These are phyloP conservation scores for Monosporozyma aerobia DNA, from an alignment of 805 yeast genomes.

Conservation along the genomic window DNA sequence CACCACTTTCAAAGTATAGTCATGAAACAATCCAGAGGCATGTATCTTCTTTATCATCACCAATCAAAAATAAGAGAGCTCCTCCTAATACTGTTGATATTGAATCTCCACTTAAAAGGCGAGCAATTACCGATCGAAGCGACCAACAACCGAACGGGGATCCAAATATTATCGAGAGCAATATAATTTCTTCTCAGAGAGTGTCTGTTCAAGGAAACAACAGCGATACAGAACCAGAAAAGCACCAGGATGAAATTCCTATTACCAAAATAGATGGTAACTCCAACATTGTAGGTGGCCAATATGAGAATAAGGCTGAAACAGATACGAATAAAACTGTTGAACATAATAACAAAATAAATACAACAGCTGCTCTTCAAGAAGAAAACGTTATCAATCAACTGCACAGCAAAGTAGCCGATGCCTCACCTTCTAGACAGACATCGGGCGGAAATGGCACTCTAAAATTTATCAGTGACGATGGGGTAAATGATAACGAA, in stretches of 20 bases:
- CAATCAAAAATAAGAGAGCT: constrained; percentile 20
- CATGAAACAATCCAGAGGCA: not conserved
- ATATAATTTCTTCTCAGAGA: not conserved
- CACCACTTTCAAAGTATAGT: not conserved
- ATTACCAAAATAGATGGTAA: no score
- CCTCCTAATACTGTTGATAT: constrained; percentile 19
- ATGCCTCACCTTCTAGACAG: no score
- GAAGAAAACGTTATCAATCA: no score
- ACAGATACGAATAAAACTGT: not conserved
- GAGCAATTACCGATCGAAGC: not conserved
- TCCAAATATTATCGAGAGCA: not conserved
- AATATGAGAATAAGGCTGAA: no score
- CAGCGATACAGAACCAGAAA: no score
- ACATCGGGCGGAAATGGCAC: no score
- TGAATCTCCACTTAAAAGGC: constrained; percentile 12
- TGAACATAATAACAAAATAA: not conserved
- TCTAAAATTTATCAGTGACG: no score
- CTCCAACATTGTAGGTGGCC: no score
- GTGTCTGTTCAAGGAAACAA: no score
- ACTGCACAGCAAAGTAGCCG: no score
- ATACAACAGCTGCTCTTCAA: no score
- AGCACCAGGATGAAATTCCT: no score
- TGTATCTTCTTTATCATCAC: constrained; percentile 10
- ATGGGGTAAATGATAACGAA: not conserved
- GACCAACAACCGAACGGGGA: not conserved